Percentiles rank a stretch among this genome's conserved stretches.
phyloP scores from a whole-genome alignment of 768 basidiomycete genomes.

The Tylopilus felleus region DNA sequence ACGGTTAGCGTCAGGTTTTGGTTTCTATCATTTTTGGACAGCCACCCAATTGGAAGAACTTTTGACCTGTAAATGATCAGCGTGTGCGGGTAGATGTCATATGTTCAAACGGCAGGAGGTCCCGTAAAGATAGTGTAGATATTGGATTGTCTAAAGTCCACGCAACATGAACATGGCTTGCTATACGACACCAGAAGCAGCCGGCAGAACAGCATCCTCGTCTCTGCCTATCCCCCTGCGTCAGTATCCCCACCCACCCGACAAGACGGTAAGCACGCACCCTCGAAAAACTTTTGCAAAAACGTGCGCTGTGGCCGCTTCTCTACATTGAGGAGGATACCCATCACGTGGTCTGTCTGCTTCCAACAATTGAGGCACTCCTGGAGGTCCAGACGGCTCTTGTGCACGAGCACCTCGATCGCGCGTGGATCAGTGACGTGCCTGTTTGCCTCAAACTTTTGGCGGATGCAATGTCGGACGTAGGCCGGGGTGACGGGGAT shows the following conservation, averaged over 20 bases:
- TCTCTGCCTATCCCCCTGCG: slow-evolving; percentile 54
- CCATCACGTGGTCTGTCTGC: slow-evolving; percentile 76
- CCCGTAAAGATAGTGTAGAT: background rate
- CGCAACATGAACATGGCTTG: background rate
- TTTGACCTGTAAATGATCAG: background rate
- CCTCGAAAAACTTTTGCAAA: slow-evolving; percentile 82
- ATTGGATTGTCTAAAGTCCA: slow-evolving; percentile 7
- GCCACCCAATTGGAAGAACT: background rate
- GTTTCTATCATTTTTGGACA: background rate
- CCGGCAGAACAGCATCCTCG: slow-evolving; percentile 68
- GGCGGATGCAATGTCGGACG: slow-evolving; percentile 78
- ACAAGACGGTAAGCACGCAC: slow-evolving; percentile 38
- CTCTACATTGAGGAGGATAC: slow-evolving; percentile 54
- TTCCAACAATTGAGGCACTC: slow-evolving; percentile 96
- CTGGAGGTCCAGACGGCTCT: slow-evolving; percentile 85
- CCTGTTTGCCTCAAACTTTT: slow-evolving; percentile 83
- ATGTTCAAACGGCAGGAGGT: background rate
- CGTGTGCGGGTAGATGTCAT: background rate
- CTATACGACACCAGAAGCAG: slow-evolving; percentile 47
- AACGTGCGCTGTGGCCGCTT: slow-evolving; percentile 56
- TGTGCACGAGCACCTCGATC: slow-evolving; percentile 83
- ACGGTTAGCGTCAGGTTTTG: background rate
- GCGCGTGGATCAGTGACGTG: slow-evolving; percentile 76
- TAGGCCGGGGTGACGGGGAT: slow-evolving; percentile 74
- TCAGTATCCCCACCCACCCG: background rate